Conservation (phyloP, 257 asterid species). For the Eustoma russellianum region DNA sequence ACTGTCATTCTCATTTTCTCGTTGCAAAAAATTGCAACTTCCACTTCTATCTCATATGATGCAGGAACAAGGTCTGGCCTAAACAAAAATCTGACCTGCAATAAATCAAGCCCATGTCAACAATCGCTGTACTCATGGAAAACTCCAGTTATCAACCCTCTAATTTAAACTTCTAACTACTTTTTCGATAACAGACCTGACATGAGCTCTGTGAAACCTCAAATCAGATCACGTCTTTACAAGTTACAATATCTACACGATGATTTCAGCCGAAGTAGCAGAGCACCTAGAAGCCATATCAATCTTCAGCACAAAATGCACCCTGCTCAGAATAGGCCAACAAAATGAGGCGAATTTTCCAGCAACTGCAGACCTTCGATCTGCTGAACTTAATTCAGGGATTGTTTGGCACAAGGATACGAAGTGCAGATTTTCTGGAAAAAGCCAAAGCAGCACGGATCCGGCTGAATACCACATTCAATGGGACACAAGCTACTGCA, state of each 20-base stretch:
- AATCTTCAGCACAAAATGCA: slow-evolving; percentile 23
- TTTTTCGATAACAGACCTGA: slow-evolving; percentile 14
- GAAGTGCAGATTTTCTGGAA: slow-evolving; percentile 29
- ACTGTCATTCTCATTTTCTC: too few relatives aligned
- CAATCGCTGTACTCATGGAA: slow-evolving; percentile 1
- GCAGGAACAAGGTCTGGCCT: too few relatives aligned
- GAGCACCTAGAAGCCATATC: slow-evolving; percentile 12
- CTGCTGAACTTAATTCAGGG: slow-evolving; percentile 17
- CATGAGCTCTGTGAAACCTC: slow-evolving; percentile 15
- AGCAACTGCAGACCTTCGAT: background rate
- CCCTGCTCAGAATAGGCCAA: slow-evolving; percentile 20
- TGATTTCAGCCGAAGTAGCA: slow-evolving; percentile 20
- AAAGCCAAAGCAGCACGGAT: slow-evolving; percentile 40
- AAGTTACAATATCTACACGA: slow-evolving; percentile 35
- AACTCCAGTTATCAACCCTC: slow-evolving; percentile 7
- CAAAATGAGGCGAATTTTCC: slow-evolving; percentile 11
- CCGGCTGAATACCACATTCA: slow-evolving; percentile 61
- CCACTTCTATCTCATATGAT: too few relatives aligned
- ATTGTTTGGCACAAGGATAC: slow-evolving; percentile 15
- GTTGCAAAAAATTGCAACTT: too few relatives aligned
- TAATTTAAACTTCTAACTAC: slow-evolving; percentile 8
- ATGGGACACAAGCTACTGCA: slow-evolving; percentile 61
- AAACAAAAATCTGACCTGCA: background rate
- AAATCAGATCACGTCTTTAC: slow-evolving; percentile 27
- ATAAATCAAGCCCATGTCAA: slow-evolving; percentile 3